A percentile compares a stretch with the other conserved stretches of the same genome.
These are phyloP conservation scores for Periglandula ipomoeae DNA, from an alignment of 2,329 filamentous ascomycete genomes.

Conservation along the genomic window DNA sequence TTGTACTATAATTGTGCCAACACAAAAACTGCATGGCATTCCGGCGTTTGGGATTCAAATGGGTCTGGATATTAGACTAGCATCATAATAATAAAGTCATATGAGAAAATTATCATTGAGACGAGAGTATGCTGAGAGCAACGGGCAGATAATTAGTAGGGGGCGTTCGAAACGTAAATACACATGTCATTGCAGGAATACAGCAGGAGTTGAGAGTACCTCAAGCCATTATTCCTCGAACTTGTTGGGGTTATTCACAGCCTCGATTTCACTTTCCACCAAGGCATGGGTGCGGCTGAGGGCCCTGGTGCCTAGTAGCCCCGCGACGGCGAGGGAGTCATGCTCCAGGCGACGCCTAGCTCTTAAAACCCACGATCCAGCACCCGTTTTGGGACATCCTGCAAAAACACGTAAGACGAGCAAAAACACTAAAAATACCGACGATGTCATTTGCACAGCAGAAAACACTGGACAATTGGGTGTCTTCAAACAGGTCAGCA, in stretches of 20 bases:
- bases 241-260: not conserved
- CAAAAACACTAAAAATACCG: not conserved
- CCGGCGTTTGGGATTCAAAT: not conserved
- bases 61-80: too few relatives aligned
- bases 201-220: too few relatives aligned
- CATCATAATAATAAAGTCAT: too few relatives aligned
- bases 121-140: too few relatives aligned
- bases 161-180: too few relatives aligned
- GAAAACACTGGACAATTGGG: conserved; percentile 20
- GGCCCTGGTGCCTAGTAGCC: not conserved
- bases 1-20: not conserved
- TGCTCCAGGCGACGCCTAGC: not conserved
- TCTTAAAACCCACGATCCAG: too few relatives aligned
- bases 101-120: too few relatives aligned
- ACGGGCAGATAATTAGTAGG: too few relatives aligned
- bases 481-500: conserved; percentile 10
- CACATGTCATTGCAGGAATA: too few relatives aligned
- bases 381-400: too few relatives aligned
- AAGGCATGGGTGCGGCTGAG: not conserved
- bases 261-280: not conserved
- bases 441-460: conserved; percentile 12
- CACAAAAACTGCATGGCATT: not conserved
- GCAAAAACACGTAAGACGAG: too few relatives aligned
- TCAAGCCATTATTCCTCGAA: too few relatives aligned
- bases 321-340: not conserved